Conservation (phyloP, 257 asterid species). For the Marsdenia floribunda region DNA sequence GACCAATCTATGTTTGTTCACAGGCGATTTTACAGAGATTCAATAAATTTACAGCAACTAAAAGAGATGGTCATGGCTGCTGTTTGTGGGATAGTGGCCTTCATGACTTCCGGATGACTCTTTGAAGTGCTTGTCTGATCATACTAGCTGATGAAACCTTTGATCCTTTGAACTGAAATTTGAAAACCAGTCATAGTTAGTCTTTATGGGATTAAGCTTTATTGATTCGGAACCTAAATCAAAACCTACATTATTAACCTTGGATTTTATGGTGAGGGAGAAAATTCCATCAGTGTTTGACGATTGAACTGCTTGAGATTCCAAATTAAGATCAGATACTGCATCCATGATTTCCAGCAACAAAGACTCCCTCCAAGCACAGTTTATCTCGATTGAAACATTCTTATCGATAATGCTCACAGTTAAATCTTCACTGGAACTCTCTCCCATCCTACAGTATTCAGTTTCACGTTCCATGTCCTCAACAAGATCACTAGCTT, state of each 20-base stretch:
- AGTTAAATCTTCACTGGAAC: conserved; percentile 35
- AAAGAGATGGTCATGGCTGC: not conserved
- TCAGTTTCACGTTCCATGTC: conserved; percentile 31
- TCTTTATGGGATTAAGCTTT: not conserved
- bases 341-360: conserved; percentile 57
- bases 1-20: not conserved
- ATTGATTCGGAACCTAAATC: not conserved
- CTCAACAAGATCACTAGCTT: conserved; percentile 34
- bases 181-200: not conserved
- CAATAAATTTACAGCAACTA: not conserved
- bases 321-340: conserved; percentile 44
- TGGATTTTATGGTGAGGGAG: conserved; percentile 50
- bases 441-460: conserved; percentile 26
- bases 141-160: conserved; percentile 47
- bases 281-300: conserved; percentile 62
- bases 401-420: conserved; percentile 47
- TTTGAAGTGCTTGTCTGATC: conserved; percentile 64
- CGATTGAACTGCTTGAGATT: conserved; percentile 52
- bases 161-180: conserved; percentile 63
- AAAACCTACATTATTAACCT: conserved; percentile 40
- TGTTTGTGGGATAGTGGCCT: not conserved
- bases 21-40: not conserved
- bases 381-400: conserved; percentile 52
- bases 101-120: conserved; percentile 32
- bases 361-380: conserved; percentile 53